Evolutionary conservation across 768 basidiomycete genomes (phyloP), one percentile per base, ranked within the genome.

Genomic region (Nevesoporus exiguus): DNA sequence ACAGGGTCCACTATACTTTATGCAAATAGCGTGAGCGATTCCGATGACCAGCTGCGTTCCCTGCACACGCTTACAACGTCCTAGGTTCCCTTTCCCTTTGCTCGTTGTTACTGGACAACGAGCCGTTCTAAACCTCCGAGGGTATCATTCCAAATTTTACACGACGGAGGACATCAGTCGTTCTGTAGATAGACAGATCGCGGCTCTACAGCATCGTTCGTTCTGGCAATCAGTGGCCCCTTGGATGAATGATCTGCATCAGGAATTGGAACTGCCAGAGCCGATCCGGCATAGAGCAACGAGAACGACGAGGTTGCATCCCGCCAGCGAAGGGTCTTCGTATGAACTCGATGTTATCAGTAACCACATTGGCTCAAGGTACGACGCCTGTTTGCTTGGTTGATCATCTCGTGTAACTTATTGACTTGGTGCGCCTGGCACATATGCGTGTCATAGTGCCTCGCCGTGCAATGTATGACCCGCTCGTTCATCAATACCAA

Each of bases 71-170:
- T 17, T 36, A 17, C 2, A 29, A 8, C 4, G 27, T 17, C 25
- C 27, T 21, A 52, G 62, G 27, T 19, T 43, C 44, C 2, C 13
- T 39, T 46, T 45, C n/a, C 63, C 63, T 4, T 5, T 66, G 0
- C 53, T 64, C n/a, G 30, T 45, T 10, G 33, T 65, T 7, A 19
- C 40, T 3, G 63, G 63, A 17, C 63, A 64, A 41, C 63, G 63
- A 7, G 41, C 47, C 15, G 55, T 63, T 22, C 50, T 63, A 13
- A 63, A 42, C 37, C 37, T 64, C 4, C 53, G 56, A 19, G n/a
- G 42, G 5, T 46, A 37, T n/a, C 48, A 19, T 19, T 17, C 48
- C 5, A 10, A 4, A 13, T 9, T 15, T 7, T 55, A 37, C 27
- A 11, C 43, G 9, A 55, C 54, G 5, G 11, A 17, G 21, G 42